Percentiles rank a stretch among this genome's conserved stretches.
These are phyloP conservation scores for Pseudisothecium myosuroides DNA, from an alignment of 225 moss, liverwort and hornwort species.

Conservation along the genomic window DNA sequence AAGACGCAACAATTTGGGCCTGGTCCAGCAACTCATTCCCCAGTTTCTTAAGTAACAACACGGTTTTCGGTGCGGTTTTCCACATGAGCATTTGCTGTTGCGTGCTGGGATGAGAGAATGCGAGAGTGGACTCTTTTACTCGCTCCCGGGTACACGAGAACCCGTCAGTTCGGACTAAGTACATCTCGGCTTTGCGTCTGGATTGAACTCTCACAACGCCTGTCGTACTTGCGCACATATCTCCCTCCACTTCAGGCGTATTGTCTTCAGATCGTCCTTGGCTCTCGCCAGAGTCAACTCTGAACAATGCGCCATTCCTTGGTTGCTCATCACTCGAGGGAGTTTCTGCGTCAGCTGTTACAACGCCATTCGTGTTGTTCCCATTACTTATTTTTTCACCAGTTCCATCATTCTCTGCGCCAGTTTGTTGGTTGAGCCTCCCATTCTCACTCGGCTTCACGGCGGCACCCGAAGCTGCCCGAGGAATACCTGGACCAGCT, in stretches of 20 bases:
- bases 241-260: conserved; percentile 38
- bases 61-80: conserved; percentile 81
- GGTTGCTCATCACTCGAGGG: background rate
- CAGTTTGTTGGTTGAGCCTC: background rate
- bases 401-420: background rate
- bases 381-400: background rate
- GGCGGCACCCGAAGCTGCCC: background rate
- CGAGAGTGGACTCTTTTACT: conserved; percentile 89
- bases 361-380: conserved; percentile 2
- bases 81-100: conserved; percentile 99
- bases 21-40: conserved; percentile 68
- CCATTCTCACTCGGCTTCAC: conserved; percentile 1
- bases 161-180: conserved; percentile 85
- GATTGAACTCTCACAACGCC: conserved; percentile 92
- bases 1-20: conserved; percentile 62
- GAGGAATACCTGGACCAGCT: conserved; percentile 30
- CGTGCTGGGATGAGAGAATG: conserved; percentile 91
- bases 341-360: background rate
- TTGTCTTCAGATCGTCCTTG: conserved; percentile 3
- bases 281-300: conserved; percentile 5
- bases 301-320: conserved; percentile 28
- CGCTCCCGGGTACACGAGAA: conserved; percentile 87
- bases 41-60: conserved; percentile 72
- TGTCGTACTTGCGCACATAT: conserved; percentile 95
- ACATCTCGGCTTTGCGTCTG: conserved; percentile 93